Evolutionary conservation across 768 basidiomycete species (phyloP).

Genomic region (Dioszegia aurantiaca): DNA sequence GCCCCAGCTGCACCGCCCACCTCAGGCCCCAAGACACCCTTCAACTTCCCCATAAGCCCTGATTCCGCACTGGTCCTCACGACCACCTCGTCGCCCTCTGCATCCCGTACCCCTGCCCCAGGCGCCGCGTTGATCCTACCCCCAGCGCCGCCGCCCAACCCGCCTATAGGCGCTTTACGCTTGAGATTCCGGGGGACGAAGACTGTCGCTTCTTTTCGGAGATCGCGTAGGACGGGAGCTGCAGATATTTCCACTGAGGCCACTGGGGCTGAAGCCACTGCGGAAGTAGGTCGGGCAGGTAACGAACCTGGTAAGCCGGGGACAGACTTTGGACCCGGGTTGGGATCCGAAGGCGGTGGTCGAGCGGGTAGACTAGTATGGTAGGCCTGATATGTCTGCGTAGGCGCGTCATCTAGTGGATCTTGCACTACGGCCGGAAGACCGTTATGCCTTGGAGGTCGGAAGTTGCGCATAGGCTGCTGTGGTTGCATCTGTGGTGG

Average conservation of each 20-base stretch:
- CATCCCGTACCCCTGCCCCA: slow-evolving; percentile 33
- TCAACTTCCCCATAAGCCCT: slow-evolving; percentile 46
- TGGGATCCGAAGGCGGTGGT: slow-evolving; percentile 49
- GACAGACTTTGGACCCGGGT: slow-evolving; percentile 32
- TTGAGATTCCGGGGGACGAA: slow-evolving; percentile 83
- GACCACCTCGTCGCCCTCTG: slow-evolving; percentile 34
- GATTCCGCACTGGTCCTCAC: slow-evolving; percentile 14
- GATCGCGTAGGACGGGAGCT: slow-evolving; percentile 80
- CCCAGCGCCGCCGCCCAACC: neutral
- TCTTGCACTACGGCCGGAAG: slow-evolving; percentile 58
- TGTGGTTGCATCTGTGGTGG: neutral
- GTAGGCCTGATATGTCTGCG: slow-evolving; percentile 74
- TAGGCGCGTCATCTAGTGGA: slow-evolving; percentile 70
- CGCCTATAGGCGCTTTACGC: slow-evolving; percentile 59
- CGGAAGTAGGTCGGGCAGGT: slow-evolving; percentile 19
- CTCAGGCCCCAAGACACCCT: slow-evolving; percentile 37
- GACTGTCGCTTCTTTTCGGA: slow-evolving; percentile 90
- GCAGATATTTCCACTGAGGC: slow-evolving; percentile 68
- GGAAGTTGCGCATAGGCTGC: neutral
- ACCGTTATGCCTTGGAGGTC: slow-evolving; percentile 43
- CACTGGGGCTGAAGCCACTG: slow-evolving; percentile 39
- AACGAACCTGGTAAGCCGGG: slow-evolving; percentile 20
- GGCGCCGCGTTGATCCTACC: slow-evolving; percentile 43
- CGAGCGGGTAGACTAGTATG: slow-evolving; percentile 29
- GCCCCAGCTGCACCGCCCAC: neutral